Percentiles rank a stretch among this genome's conserved stretches.
Evolutionary conservation across 768 basidiomycete species (phyloP).

Genomic region (Lactarius quietus): DNA sequence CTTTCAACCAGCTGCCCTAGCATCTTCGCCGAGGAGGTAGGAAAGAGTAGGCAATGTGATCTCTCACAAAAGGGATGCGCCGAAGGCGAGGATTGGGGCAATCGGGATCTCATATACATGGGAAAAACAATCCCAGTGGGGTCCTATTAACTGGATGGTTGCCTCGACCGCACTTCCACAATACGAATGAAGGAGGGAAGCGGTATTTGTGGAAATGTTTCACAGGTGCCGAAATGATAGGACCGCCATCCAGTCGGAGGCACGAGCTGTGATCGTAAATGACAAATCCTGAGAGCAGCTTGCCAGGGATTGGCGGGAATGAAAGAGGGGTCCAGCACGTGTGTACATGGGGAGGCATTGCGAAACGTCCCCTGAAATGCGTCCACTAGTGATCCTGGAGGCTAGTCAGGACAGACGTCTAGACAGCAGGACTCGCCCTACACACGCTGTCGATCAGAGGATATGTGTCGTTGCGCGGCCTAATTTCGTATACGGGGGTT

Average conservation of each 20-base stretch:
- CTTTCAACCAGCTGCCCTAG: not conserved
- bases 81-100: conserved; percentile 2
- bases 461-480: not conserved
- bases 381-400: not conserved
- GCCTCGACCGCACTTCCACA: not conserved
- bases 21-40: not conserved
- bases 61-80: conserved; percentile 6
- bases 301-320: conserved; percentile 14
- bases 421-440: not conserved
- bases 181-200: not conserved
- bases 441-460: conserved; percentile 17
- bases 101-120: conserved; percentile 5
- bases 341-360: conserved; percentile 8
- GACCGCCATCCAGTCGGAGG: conserved; percentile 4
- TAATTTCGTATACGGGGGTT: not conserved
- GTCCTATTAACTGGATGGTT: not conserved
- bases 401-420: not conserved
- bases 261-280: conserved; percentile 5
- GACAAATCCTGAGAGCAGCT: conserved; percentile 11
- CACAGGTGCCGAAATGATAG: conserved; percentile 13
- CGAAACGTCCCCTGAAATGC: conserved; percentile 1
- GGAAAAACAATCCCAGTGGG: conserved; percentile 4
- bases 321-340: conserved; percentile 17
- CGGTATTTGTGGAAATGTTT: conserved; percentile 5
- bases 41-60: not conserved